phyloP scores from a whole-genome alignment of 106 monocot genomes.

The Dactylorhiza incarnata region DNA sequence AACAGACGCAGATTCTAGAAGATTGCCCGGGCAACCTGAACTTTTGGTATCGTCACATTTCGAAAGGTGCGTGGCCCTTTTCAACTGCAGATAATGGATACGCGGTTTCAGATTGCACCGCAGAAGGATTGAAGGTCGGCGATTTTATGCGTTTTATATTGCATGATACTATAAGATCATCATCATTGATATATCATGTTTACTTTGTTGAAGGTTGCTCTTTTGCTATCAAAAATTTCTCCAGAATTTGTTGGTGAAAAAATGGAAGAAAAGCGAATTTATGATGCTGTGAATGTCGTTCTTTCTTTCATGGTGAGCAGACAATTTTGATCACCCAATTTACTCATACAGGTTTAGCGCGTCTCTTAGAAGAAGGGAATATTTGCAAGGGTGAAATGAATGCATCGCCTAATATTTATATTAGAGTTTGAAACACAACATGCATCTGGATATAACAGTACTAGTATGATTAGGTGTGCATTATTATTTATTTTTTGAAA shows the following conservation, averaged over 20 bases:
- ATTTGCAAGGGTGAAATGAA: no score
- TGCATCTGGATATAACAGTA: no score
- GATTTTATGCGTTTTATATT: background rate
- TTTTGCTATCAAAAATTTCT: conserved; percentile 35
- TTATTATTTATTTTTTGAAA: no score
- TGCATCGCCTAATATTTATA: no score
- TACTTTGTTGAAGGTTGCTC: conserved; percentile 21
- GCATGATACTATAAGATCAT: background rate
- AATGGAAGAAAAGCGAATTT: conserved; percentile 20
- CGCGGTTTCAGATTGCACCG: conserved; percentile 17
- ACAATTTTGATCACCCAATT: background rate
- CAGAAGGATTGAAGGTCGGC: conserved; percentile 13
- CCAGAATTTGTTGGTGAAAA: conserved; percentile 38
- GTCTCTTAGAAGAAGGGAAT: no score
- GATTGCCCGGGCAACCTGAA: conserved; percentile 40
- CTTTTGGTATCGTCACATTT: conserved; percentile 34
- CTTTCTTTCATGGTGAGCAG: conserved; percentile 39
- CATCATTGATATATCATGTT: background rate
- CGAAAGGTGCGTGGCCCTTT: conserved; percentile 16
- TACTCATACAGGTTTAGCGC: no score
- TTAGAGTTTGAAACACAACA: no score
- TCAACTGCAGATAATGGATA: conserved; percentile 15
- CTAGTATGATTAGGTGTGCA: no score
- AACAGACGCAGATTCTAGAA: conserved; percentile 40
- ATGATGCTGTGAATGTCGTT: conserved; percentile 50